These are phyloP conservation scores for Backusella luteola DNA, from an alignment of 192 early-diverging fungal species.

Conservation along the genomic window DNA sequence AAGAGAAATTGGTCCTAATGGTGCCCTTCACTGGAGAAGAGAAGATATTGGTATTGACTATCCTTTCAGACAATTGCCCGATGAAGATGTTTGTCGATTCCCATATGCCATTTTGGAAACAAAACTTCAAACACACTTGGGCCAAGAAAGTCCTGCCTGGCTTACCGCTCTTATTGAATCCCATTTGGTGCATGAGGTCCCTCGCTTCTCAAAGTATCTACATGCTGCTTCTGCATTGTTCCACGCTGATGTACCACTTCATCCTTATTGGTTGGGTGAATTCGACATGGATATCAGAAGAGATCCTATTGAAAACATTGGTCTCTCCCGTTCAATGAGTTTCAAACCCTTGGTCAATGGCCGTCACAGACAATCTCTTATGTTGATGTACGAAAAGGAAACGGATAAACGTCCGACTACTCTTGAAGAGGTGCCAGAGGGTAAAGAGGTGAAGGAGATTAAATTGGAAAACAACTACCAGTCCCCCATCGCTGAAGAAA, in stretches of 20 bases:
- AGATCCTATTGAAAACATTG: conserved; percentile 19
- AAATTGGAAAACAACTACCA: background rate
- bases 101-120: conserved; percentile 96
- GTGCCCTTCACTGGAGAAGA: conserved; percentile 68
- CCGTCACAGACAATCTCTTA: conserved; percentile 27
- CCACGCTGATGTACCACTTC: conserved; percentile 45
- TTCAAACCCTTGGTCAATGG: conserved; percentile 37
- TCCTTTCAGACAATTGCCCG: conserved; percentile 35
- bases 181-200: conserved; percentile 76
- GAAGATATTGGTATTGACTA: conserved; percentile 60
- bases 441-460: background rate
- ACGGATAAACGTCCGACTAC: background rate
- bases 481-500: background rate
- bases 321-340: conserved; percentile 32
- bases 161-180: conserved; percentile 67
- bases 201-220: conserved; percentile 85
- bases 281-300: conserved; percentile 34
- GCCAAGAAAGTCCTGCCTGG: conserved; percentile 71
- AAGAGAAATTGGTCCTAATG: conserved; percentile 47
- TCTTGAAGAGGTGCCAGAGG: background rate
- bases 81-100: conserved; percentile 65
- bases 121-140: conserved; percentile 72
- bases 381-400: conserved; percentile 1
- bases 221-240: conserved; percentile 73
- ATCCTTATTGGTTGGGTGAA: conserved; percentile 58